A percentile compares a stretch with the other conserved stretches of the same genome.
Evolutionary conservation across 2,329 filamentous ascomycete genomes (phyloP).

Genomic region (Diaporthe longicolla): DNA sequence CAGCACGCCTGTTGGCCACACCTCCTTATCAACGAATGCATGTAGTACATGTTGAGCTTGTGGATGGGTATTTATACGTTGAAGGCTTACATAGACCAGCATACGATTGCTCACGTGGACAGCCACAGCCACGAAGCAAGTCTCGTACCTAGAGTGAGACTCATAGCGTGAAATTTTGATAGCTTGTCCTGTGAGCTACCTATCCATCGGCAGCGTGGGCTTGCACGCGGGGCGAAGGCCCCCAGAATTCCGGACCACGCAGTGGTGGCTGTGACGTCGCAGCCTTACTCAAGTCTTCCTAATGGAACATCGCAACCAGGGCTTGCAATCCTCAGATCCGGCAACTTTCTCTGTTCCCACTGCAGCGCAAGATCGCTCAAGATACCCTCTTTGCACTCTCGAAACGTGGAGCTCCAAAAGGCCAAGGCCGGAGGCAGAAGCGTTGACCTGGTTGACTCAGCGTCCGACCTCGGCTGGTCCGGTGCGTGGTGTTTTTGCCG

Average conservation of each 20-base stretch:
- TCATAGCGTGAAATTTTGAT: not conserved
- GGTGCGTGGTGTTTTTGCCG: not conserved
- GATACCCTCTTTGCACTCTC: not conserved
- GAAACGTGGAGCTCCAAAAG: not conserved
- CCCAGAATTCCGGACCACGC: not conserved
- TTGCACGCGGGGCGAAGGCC: not conserved
- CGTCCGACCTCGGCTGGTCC: constrained; percentile 42
- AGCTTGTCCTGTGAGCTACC: not conserved
- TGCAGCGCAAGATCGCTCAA: too few relatives aligned
- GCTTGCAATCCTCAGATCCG: not conserved
- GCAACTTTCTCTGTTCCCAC: not conserved
- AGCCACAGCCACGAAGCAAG: not conserved
- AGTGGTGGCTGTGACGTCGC: constrained; percentile 1
- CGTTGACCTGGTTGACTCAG: constrained; percentile 36
- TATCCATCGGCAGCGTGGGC: not conserved
- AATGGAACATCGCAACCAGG: not conserved
- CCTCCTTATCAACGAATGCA: not conserved
- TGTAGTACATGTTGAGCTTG: not conserved
- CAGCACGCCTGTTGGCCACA: not conserved
- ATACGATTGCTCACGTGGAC: not conserved
- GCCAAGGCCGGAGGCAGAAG: not conserved
- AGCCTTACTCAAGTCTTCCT: not conserved
- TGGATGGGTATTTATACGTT: not conserved
- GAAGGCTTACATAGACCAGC: not conserved
- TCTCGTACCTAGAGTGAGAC: too few relatives aligned